A percentile compares a stretch with the other conserved stretches of the same genome.
Conservation (phyloP, 2,329 filamentous ascomycete genomes). For the Sporothrix humicola region DNA sequence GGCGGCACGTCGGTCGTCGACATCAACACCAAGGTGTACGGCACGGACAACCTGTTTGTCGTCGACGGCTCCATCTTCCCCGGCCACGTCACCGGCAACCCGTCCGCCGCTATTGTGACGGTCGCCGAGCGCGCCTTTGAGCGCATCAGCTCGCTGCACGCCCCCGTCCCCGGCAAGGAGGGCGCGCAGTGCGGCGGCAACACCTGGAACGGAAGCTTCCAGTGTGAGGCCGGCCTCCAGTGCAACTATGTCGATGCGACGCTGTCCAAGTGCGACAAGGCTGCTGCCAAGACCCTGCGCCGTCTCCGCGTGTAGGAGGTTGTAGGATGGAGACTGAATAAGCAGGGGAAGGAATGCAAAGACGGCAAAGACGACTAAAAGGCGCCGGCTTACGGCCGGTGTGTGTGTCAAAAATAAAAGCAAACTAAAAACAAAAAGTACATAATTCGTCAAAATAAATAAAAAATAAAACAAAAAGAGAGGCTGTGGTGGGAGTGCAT, state of each 20-base stretch:
- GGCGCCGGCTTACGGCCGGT: background rate
- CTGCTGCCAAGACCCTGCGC: slow-evolving; percentile 18
- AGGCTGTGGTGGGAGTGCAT: background rate
- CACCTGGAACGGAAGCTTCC: slow-evolving; percentile 34
- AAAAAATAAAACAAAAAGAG: background rate
- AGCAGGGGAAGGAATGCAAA: background rate
- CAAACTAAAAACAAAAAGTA: slow-evolving; percentile 1
- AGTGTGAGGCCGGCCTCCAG: slow-evolving; percentile 30
- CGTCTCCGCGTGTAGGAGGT: slow-evolving; percentile 18
- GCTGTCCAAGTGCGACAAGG: slow-evolving; percentile 29
- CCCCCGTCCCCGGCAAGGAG: background rate
- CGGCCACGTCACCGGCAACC: slow-evolving; percentile 64
- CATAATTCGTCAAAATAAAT: background rate
- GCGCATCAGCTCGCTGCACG: slow-evolving; percentile 36
- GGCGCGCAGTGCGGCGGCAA: slow-evolving; percentile 34
- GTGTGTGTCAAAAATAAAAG: background rate
- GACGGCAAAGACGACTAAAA: background rate
- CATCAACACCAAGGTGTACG: slow-evolving; percentile 66
- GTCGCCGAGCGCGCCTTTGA: slow-evolving; percentile 60
- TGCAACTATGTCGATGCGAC: slow-evolving; percentile 31
- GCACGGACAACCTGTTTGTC: slow-evolving; percentile 68
- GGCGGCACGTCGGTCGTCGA: slow-evolving; percentile 66
- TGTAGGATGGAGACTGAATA: no score
- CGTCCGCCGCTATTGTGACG: slow-evolving; percentile 62
- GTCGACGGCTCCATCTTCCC: slow-evolving; percentile 64